A percentile compares a stretch with the other conserved stretches of the same genome.
phyloP scores from a whole-genome alignment of 495 filamentous ascomycete genomes.

The Hypoxylon rickii region DNA sequence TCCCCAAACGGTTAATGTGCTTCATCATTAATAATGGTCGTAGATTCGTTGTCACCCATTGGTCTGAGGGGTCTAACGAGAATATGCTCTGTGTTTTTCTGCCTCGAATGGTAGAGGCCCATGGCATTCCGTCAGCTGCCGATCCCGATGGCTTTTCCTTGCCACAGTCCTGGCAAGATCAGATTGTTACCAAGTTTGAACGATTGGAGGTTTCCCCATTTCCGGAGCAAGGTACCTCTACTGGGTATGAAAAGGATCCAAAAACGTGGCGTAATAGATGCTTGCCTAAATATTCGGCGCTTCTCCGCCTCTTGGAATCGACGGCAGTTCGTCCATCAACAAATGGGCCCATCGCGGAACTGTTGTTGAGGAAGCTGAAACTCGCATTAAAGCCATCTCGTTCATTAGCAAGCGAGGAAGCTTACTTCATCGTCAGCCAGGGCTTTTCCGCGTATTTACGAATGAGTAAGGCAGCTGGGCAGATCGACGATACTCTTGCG shows the following conservation, averaged over 20 bases:
- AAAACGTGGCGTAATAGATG: slow-evolving; percentile 60
- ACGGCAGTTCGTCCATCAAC: slow-evolving; percentile 59
- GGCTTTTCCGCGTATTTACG: slow-evolving; percentile 59
- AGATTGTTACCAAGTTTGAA: slow-evolving; percentile 68
- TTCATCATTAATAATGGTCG: slow-evolving; percentile 25
- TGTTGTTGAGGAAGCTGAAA: slow-evolving; percentile 60
- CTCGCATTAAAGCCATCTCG: slow-evolving; percentile 60
- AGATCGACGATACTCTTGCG: slow-evolving; percentile 58
- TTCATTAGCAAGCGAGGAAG: slow-evolving; percentile 58
- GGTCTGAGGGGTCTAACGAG: slow-evolving; percentile 66
- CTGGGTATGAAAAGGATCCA: slow-evolving; percentile 52
- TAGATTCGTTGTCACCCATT: slow-evolving; percentile 73
- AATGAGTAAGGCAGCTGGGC: slow-evolving; percentile 52
- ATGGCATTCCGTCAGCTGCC: slow-evolving; percentile 49
- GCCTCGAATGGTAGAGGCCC: slow-evolving; percentile 65
- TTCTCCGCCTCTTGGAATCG: slow-evolving; percentile 53
- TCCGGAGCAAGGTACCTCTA: slow-evolving; percentile 52
- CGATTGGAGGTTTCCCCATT: slow-evolving; percentile 59
- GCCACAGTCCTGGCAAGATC: slow-evolving; percentile 70
- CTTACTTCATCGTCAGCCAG: slow-evolving; percentile 60
- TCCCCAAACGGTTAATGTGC: neutral
- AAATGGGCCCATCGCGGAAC: slow-evolving; percentile 57
- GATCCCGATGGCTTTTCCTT: slow-evolving; percentile 63
- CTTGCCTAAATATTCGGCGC: slow-evolving; percentile 59
- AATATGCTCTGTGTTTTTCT: slow-evolving; percentile 70